A percentile compares a stretch with the other conserved stretches of the same genome.
Conservation (phyloP, 106 monocot species). For the Allium cepa region DNA sequence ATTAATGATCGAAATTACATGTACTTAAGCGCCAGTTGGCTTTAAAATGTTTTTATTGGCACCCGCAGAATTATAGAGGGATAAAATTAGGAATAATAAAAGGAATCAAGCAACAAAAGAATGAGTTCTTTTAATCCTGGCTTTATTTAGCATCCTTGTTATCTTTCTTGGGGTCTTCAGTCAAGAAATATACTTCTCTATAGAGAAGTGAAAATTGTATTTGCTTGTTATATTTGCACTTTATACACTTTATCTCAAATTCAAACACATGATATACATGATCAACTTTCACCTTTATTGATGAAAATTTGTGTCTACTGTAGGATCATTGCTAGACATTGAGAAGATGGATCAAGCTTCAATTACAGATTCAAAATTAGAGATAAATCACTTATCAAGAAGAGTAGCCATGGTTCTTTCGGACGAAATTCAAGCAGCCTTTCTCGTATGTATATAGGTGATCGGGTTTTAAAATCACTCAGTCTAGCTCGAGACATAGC, state of each 20-base stretch:
- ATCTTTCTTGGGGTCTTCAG: not conserved
- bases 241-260: not conserved
- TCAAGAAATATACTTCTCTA: not conserved
- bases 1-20: not conserved
- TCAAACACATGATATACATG: not conserved
- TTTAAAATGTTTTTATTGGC: not conserved
- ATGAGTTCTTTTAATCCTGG: not conserved
- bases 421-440: too few relatives aligned
- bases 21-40: not conserved
- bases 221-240: not conserved
- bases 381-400: conserved; percentile 20
- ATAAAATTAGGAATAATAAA: not conserved
- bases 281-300: not conserved
- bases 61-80: not conserved
- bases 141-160: not conserved
- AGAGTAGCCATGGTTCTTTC: too few relatives aligned
- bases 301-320: not conserved
- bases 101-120: not conserved
- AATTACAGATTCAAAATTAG: not conserved
- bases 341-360: conserved; percentile 3
- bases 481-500: conserved; percentile 32
- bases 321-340: conserved; percentile 3
- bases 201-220: not conserved
- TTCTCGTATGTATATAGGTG: conserved; percentile 25
- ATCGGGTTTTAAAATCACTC: conserved; percentile 27